phyloP scores from a whole-genome alignment of 306 rosid genomes.

The Lupinus albus region DNA sequence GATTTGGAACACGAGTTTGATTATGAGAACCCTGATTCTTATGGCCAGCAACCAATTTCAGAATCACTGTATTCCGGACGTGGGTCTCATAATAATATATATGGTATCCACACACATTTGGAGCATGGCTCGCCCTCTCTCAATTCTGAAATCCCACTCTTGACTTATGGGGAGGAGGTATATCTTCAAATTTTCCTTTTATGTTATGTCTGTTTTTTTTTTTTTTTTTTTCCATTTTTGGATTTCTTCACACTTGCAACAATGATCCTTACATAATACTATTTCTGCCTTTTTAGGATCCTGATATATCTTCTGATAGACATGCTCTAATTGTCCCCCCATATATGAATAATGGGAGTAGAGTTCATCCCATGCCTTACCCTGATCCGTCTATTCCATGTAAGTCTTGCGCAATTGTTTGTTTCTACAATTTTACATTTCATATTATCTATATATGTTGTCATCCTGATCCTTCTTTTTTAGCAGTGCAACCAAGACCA shows the following conservation, averaged over 20 bases:
- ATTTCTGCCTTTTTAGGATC: slow-evolving; percentile 57
- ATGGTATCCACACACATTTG: slow-evolving; percentile 51
- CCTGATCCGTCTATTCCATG: slow-evolving; percentile 68
- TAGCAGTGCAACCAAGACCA: slow-evolving; percentile 85
- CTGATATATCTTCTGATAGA: slow-evolving; percentile 75
- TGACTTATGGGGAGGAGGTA: slow-evolving; percentile 97
- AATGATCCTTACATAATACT: background rate
- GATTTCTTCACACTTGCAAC: background rate
- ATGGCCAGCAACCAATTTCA: slow-evolving; percentile 44
- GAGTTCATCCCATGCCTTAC: slow-evolving; percentile 73
- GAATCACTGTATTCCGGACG: slow-evolving; percentile 59
- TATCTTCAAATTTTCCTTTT: slow-evolving; percentile 27
- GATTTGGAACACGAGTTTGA: slow-evolving; percentile 92
- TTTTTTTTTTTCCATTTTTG: slow-evolving; percentile 2
- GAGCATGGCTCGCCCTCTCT: slow-evolving; percentile 67
- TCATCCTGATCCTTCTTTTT: slow-evolving; percentile 32
- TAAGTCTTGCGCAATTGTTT: slow-evolving; percentile 44
- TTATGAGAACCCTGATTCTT: slow-evolving; percentile 56
- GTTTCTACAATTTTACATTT: slow-evolving; percentile 18
- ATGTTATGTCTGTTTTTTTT: slow-evolving; percentile 16
- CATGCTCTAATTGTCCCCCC: slow-evolving; percentile 93
- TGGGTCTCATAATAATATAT: slow-evolving; percentile 53
- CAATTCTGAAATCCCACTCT: slow-evolving; percentile 78
- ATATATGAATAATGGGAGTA: slow-evolving; percentile 63
- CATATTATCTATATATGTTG: slow-evolving; percentile 21